Evolutionary conservation across 2,329 filamentous ascomycete genomes (phyloP), one percentile per base, ranked within the genome.

Genomic region (Sarocladiaceae sp.): DNA sequence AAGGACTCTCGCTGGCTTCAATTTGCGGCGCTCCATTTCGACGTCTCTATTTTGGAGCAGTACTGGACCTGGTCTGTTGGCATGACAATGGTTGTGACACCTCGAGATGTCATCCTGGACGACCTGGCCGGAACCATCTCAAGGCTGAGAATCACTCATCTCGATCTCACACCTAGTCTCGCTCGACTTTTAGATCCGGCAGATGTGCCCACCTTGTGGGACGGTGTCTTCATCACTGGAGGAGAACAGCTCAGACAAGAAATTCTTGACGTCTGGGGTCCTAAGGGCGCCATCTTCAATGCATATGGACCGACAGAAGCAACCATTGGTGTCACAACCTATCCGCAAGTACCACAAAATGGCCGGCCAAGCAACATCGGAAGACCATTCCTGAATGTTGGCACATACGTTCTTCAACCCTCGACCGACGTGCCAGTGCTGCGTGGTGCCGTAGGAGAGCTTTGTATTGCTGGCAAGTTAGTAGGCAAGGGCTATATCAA

Each of bases 31-130:
- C 90, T 96, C 53, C 93, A 96, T 66, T 97, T 97, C 55, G 93
- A 97, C 60, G 92, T 97, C 3, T 94, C 89, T 1, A 88, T 97
- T 0, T 76, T 97, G 0, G 92, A 97, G 63, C 92, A 96, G 62
- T 97, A 93, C 65, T 97, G 90, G 90, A 94, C 86, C 53, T 97
- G 92, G 92, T 90, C 87, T 25, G 88, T 94, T 1, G 91, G 91
- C 1, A 91, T 97, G 23, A 86, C 87, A 3, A 79, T 97, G 1
- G 87, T 93, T 2, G 85, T 88, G 2, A 91, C 89, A 6, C 88
- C 90, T 1, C 81, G 89, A 57, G 91, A 97, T 63, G 64, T 96
- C 1, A 86, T 97, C 1, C 84, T 97, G 29, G 89, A 94, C 59
- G 90, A 97, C 60, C 74, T 97, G 15, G 77, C 87, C 1, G 80